Evolutionary conservation across 2,329 filamentous ascomycete genomes (phyloP).

Genomic region (Bipolaris cookei): DNA sequence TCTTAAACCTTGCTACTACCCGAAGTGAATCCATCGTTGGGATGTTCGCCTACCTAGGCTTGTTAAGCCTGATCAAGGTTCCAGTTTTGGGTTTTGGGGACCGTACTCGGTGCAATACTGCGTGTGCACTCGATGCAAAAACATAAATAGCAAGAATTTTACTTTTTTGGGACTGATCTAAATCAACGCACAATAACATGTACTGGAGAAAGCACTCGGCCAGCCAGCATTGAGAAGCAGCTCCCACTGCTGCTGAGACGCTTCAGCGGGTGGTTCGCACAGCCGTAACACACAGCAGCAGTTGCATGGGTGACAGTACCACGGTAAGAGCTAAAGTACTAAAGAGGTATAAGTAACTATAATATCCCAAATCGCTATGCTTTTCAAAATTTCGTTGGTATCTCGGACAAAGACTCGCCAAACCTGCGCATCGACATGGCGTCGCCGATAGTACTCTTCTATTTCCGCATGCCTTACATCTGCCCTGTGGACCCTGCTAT

Average conservation of each 20-base stretch:
- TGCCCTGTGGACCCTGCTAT: background rate
- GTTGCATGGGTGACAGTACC: background rate
- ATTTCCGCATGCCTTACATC: background rate
- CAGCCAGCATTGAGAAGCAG: background rate
- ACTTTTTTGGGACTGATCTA: too few relatives aligned
- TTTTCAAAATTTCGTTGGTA: background rate
- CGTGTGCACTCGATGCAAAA: background rate
- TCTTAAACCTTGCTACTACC: too few relatives aligned
- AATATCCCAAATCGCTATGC: background rate
- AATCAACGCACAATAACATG: too few relatives aligned
- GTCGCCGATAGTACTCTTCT: too few relatives aligned
- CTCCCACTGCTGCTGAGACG: background rate
- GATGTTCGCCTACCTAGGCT: background rate
- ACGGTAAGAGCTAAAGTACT: background rate
- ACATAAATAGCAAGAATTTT: too few relatives aligned
- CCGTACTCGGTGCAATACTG: background rate
- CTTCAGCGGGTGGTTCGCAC: too few relatives aligned
- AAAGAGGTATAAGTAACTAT: background rate
- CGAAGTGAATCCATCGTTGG: background rate
- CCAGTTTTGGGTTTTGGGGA: background rate
- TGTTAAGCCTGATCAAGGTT: background rate
- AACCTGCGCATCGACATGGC: too few relatives aligned
- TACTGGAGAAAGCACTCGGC: too few relatives aligned
- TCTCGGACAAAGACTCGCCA: background rate
- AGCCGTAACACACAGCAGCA: background rate